A percentile compares a stretch with the other conserved stretches of the same genome.
These are phyloP conservation scores for Botrytis aclada DNA, from an alignment of 2,329 filamentous ascomycete genomes.

Conservation along the genomic window DNA sequence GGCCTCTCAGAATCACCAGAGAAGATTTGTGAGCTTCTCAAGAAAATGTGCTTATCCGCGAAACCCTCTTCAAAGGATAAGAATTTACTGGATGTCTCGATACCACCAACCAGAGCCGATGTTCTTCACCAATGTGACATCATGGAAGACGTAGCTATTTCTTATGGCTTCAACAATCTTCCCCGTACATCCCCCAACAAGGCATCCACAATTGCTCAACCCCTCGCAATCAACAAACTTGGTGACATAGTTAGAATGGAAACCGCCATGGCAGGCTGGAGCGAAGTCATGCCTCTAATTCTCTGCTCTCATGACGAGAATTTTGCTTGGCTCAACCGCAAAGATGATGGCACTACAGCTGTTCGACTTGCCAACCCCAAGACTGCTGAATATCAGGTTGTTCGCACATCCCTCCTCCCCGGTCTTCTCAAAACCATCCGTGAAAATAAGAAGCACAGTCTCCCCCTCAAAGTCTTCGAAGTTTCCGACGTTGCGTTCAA, in stretches of 20 bases:
- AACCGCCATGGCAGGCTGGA: constrained; percentile 91
- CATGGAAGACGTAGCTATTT: constrained; percentile 97
- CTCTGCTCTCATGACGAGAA: constrained; percentile 98
- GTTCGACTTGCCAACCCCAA: constrained; percentile 89
- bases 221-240: constrained; percentile 90
- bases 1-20: constrained; percentile 73
- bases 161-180: constrained; percentile 96
- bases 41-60: constrained; percentile 85
- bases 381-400: constrained; percentile 89
- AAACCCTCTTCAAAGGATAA: constrained; percentile 66
- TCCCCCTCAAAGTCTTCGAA: constrained; percentile 92
- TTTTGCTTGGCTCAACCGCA: constrained; percentile 89
- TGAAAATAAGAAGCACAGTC: constrained; percentile 84
- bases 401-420: constrained; percentile 80
- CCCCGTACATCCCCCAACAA: constrained; percentile 84
- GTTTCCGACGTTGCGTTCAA: constrained; percentile 90
- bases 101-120: constrained; percentile 89
- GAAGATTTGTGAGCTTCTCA: constrained; percentile 74
- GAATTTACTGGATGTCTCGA: constrained; percentile 73
- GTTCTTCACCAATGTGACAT: constrained; percentile 96
- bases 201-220: constrained; percentile 80
- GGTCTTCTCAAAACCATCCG: constrained; percentile 90
- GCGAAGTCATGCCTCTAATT: constrained; percentile 92
- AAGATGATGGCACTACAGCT: constrained; percentile 79
- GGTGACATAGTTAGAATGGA: constrained; percentile 86